Base-by-base conservation (phyloP, 2,329 filamentous ascomycete species). In the Penicillium griseofulvum region DNA sequence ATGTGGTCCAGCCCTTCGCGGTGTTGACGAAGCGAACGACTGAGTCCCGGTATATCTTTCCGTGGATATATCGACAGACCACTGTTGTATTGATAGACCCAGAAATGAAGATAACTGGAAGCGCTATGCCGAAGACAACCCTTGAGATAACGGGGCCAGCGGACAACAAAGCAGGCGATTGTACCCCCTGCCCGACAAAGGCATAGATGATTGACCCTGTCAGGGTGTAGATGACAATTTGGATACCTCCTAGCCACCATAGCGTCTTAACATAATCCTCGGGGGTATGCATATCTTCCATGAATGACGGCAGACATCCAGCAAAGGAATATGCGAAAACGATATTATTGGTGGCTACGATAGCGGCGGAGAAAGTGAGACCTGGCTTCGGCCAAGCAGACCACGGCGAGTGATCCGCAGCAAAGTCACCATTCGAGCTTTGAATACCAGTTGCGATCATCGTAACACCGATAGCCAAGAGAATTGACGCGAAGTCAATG, bases 401-500 rank as follows among this genome's bases (percentile, higher is more conserved):
- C 22, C 58, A 62, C 31, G 56, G 57, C 0, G 43, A 9, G 5
- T 37, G n/a, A 33, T 44, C 53, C 2, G 49, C 58, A 1, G 56
- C 52, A 12, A 69, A 52, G 5, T 56, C 61, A 36, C 46, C 46
- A 22, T 58, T 64, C 36, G 44, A 52, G 16, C 56, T 62, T 33
- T 65, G 58, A 17, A 70, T 57, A 9, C 67, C 66, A 2, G 68
- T 68, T 1, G 62, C 67, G 49, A 71, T 63, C 52, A 71, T 67
- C 12, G 65, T 68, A 33, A 71, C 61, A 0, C 67, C 60, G 36
- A 71, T 70, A 5, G 68, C 68, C 9, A 63, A 28, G 14, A 69
- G 47, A 29, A 71, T 71, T 9, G 67, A 70, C n/a, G 55, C 65
- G 43, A 71, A 71, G 42, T 71, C 68, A 31, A 71, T 60, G 47